phyloP scores from a whole-genome alignment of 192 early-diverging fungal species.

The Endogone sp. region DNA sequence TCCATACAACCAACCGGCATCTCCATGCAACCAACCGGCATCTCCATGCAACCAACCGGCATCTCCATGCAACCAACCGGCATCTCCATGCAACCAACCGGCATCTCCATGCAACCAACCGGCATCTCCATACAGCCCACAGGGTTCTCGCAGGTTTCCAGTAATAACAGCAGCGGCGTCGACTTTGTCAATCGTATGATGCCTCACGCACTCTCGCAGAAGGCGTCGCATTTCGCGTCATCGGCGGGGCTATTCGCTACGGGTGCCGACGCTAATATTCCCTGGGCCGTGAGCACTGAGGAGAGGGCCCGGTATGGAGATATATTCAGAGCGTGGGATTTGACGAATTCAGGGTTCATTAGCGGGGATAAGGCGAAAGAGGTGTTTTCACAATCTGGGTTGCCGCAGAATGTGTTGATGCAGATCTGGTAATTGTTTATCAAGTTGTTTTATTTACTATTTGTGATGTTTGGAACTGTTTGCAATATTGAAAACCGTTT shows the following conservation, averaged over 20 bases:
- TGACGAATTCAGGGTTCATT: conserved; percentile 39
- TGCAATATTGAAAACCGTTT: neutral
- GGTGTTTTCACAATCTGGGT: conserved; percentile 54
- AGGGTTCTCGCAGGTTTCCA: conserved; percentile 24
- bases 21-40: neutral
- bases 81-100: neutral
- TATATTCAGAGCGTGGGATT: conserved; percentile 46
- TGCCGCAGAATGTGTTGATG: conserved; percentile 46
- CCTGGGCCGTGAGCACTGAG: conserved; percentile 22
- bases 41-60: neutral
- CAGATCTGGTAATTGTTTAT: conserved; percentile 40
- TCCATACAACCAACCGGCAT: too few species aligned
- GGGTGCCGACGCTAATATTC: neutral
- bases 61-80: conserved; percentile 20
- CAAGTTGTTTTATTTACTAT: conserved; percentile 8
- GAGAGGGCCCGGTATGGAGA: conserved; percentile 33
- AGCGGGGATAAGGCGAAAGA: conserved; percentile 50
- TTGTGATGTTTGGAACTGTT: conserved; percentile 1
- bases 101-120: conserved; percentile 9
- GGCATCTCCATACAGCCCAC: conserved; percentile 5
- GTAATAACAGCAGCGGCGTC: conserved; percentile 6
- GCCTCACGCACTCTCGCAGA: conserved; percentile 17
- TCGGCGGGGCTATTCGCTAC: neutral
- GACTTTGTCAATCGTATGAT: conserved; percentile 37
- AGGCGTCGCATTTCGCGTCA: neutral